A percentile compares a stretch with the other conserved stretches of the same genome.
phyloP scores from a whole-genome alignment of 169 alveolate genomes.

The Cryptosporidium muris region DNA sequence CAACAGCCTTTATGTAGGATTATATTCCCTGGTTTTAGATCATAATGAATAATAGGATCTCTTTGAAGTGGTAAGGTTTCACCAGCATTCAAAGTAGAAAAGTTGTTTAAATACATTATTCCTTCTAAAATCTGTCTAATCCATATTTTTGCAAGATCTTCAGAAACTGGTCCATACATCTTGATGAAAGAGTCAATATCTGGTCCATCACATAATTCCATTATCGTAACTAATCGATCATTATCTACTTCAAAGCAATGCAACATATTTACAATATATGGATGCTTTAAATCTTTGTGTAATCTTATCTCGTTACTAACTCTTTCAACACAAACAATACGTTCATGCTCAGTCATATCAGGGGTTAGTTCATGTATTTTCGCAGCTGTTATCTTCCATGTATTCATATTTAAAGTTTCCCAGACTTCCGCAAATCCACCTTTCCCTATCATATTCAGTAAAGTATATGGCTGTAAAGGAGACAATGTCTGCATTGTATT shows the following conservation, averaged over 20 bases:
- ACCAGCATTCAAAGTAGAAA: conserved; percentile 17
- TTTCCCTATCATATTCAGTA: conserved; percentile 88
- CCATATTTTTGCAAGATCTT: conserved; percentile 86
- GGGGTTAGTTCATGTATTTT: conserved; percentile 86
- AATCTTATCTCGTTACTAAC: conserved; percentile 87
- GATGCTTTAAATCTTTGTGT: conserved; percentile 86
- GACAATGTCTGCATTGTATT: conserved; percentile 46
- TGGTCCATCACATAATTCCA: conserved; percentile 86
- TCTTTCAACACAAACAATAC: conserved; percentile 85
- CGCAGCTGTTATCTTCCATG: conserved; percentile 88
- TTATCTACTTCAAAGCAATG: conserved; percentile 87
- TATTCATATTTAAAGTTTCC: conserved; percentile 88
- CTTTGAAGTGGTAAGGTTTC: conserved; percentile 20
- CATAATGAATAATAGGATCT: conserved; percentile 72
- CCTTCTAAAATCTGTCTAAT: conserved; percentile 84
- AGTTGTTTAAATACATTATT: conserved; percentile 34
- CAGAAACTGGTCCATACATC: conserved; percentile 86
- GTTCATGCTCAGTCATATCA: conserved; percentile 84
- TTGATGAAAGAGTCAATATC: conserved; percentile 87
- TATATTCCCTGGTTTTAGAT: conserved; percentile 88
- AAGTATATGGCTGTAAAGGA: conserved; percentile 44
- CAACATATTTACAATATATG: conserved; percentile 88
- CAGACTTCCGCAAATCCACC: conserved; percentile 93
- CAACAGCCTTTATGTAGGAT: conserved; percentile 85
- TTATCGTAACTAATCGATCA: conserved; percentile 82